Evolutionary conservation across 1,284 basidiomycete genomes (phyloP).

Genomic region (Ustilago curta): DNA sequence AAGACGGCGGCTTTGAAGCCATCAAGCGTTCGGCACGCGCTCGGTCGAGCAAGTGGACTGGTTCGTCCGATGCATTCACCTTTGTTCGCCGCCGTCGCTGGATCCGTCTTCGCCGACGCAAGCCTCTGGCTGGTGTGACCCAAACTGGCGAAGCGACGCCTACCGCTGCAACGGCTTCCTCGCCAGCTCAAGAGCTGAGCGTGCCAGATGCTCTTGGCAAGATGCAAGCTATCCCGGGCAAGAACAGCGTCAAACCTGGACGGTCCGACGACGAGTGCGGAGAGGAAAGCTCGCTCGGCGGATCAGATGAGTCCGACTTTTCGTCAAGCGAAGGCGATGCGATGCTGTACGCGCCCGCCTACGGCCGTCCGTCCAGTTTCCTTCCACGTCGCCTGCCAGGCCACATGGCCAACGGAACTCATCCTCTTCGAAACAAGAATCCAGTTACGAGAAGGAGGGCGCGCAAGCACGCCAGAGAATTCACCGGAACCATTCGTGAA

Average conservation of each 20-base stretch:
- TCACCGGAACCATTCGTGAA: constrained; percentile 59
- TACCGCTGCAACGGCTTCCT: constrained; percentile 7
- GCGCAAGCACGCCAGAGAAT: constrained; percentile 48
- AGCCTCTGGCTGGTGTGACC: constrained; percentile 21
- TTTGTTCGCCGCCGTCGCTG: constrained; percentile 66
- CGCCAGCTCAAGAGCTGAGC: constrained; percentile 23
- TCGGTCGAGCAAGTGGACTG: constrained; percentile 60
- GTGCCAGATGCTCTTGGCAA: constrained; percentile 10
- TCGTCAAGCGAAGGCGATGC: constrained; percentile 46
- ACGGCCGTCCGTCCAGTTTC: constrained; percentile 43
- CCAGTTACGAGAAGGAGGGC: constrained; percentile 12
- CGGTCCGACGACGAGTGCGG: constrained; percentile 33
- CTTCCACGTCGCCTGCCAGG: constrained; percentile 50
- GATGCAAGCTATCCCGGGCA: constrained; percentile 2
- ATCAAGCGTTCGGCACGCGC: constrained; percentile 59
- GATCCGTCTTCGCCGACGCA: constrained; percentile 62
- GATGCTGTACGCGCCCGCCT: constrained; percentile 31
- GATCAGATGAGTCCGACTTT: constrained; percentile 40
- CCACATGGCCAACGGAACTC: constrained; percentile 34
- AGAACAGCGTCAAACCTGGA: constrained; percentile 23
- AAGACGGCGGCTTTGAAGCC: constrained; percentile 65
- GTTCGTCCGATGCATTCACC: constrained; percentile 53
- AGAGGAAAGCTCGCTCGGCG: constrained; percentile 25
- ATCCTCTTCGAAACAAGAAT: constrained; percentile 34
- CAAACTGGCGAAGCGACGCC: constrained; percentile 11